Evolutionary conservation across 2,329 filamentous ascomycete genomes (phyloP), one percentile per base, ranked within the genome.

Genomic region (Aotearoamyces nothofagi): DNA sequence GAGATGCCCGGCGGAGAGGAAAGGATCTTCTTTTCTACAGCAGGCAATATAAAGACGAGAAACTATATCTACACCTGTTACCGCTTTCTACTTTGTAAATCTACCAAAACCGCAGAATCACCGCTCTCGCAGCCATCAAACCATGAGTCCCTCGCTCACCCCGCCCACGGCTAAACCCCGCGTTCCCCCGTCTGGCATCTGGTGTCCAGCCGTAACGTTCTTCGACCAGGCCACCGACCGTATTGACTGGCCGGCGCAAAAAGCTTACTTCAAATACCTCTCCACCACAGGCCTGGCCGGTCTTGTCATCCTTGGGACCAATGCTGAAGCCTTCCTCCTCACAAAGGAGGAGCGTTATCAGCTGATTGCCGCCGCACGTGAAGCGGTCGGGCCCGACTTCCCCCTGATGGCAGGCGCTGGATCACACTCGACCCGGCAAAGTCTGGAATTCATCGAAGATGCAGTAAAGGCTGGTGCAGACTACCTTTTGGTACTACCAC

Each of bases 321-420:
- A 63, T 39, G 57, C 58, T 19, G 60, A 64, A 42, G 54, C 60
- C 13, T 61, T 62, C 42, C 52, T 64, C 8, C 47, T 64, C 19
- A 60, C 58, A 5, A 57, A 57, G 10, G 53, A 59, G 33, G 61
- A 66, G 40, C 56, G 61, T 19, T 43, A 43, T 6, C 45, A 51
- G 16, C 48, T 63, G 5, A 53, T 66, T 24, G 40, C 47, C 14
- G 43, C 55, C 3, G 62, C 60, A 4, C 53, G 62, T 9, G 31
- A 46, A 28, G 56, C 60, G 7, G 57, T 62, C 5, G 57, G 57
- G 1, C 50, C 56, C 3, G 41, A 50, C 8, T 65, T 51, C 36
- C 61, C 61, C 5, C 49, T 66, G 30, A 65, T 65, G 50, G 61
- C 61, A 6, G 62, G 62, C 9, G 55, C n/a, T n/a, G n/a, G n/a